These are phyloP conservation scores for Blastocystis hominis DNA, from an alignment of 352 stramenopile genomes.

Conservation along the genomic window DNA sequence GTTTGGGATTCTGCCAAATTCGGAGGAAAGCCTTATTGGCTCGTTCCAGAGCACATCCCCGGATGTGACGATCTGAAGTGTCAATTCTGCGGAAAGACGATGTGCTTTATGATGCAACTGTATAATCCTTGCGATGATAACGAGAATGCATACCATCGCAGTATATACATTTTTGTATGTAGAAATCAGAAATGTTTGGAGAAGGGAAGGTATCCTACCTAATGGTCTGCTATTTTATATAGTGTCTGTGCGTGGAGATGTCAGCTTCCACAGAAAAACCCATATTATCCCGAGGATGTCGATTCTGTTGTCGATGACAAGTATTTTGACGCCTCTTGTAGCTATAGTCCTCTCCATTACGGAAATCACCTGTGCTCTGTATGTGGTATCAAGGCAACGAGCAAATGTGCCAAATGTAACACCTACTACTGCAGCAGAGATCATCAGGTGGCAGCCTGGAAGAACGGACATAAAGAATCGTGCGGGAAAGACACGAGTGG, in stretches of 20 bases:
- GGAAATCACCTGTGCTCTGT: conserved; percentile 40
- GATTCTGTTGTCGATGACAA: background rate
- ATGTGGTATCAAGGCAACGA: conserved; percentile 13
- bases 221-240: background rate
- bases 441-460: conserved; percentile 48
- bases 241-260: conserved; percentile 23
- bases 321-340: background rate
- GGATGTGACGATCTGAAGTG: background rate
- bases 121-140: conserved; percentile 53
- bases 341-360: conserved; percentile 38
- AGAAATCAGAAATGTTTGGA: conserved; percentile 42
- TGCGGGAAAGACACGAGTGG: background rate
- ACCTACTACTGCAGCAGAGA: conserved; percentile 52
- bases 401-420: conserved; percentile 42
- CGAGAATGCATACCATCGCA: conserved; percentile 16
- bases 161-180: conserved; percentile 57
- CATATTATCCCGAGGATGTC: conserved; percentile 34
- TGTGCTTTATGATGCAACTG: conserved; percentile 48
- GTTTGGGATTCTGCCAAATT: conserved; percentile 56
- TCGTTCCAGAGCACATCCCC: conserved; percentile 34
- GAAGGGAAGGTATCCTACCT: conserved; percentile 1
- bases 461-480: conserved; percentile 12
- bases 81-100: conserved; percentile 4
- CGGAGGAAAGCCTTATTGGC: conserved; percentile 47
- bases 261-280: conserved; percentile 40